Conservation (phyloP, 805 yeast species). For the Zygosaccharomyces lentus region DNA sequence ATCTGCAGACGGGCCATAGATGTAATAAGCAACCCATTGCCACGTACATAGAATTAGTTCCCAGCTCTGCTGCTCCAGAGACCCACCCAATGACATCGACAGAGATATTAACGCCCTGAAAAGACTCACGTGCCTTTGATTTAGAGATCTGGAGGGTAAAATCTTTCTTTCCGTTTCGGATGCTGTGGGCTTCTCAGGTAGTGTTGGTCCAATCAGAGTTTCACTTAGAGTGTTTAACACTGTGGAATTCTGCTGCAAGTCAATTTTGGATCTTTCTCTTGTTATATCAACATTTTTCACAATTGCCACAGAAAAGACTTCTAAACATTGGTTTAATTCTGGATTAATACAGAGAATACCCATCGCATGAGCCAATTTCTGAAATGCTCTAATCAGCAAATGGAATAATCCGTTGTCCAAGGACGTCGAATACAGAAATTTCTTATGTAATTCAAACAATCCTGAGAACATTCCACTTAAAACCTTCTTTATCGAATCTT, state of each 20-base stretch:
- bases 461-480: conserved; percentile 37
- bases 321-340: conserved; percentile 55
- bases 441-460: conserved; percentile 43
- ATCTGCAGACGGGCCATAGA: conserved; percentile 55
- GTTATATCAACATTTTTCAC: conserved; percentile 47
- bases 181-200: neutral
- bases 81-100: conserved; percentile 77
- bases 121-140: conserved; percentile 67
- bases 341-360: conserved; percentile 62
- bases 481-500: conserved; percentile 18
- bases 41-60: conserved; percentile 52
- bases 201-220: conserved; percentile 15
- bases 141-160: conserved; percentile 44
- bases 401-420: conserved; percentile 71
- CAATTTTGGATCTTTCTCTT: conserved; percentile 7
- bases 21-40: conserved; percentile 72
- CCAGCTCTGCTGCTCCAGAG: conserved; percentile 63
- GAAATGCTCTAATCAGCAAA: conserved; percentile 63
- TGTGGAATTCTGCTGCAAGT: conserved; percentile 7
- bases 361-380: conserved; percentile 74
- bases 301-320: conserved; percentile 44
- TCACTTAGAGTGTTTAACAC: conserved; percentile 25
- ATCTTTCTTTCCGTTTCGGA: conserved; percentile 12
- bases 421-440: conserved; percentile 54
- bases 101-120: conserved; percentile 74